Conservation (phyloP, 75 land plant species). For the Picea glauca region DNA sequence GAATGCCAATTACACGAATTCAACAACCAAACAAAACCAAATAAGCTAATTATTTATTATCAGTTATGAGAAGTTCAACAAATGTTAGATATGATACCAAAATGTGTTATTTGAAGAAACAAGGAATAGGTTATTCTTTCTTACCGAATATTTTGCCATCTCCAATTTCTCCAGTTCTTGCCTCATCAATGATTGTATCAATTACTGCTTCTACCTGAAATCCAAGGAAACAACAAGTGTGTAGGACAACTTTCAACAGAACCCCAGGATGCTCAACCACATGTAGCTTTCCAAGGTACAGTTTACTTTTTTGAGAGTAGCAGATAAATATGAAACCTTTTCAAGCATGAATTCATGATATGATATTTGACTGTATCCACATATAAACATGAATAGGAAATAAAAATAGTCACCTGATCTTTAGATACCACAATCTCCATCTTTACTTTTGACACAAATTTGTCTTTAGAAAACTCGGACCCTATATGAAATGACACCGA, state of each 20-base stretch:
- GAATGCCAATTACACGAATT: too few relatives aligned
- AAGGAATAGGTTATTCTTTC: not conserved
- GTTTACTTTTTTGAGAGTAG: not conserved
- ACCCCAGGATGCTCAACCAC: not conserved
- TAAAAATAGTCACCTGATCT: slow-evolving; percentile 58
- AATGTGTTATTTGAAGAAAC: too few relatives aligned
- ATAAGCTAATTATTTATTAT: too few relatives aligned
- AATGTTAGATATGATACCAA: too few relatives aligned
- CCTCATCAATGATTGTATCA: slow-evolving; percentile 71
- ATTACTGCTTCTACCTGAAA: slow-evolving; percentile 81
- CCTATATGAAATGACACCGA: slow-evolving; percentile 34
- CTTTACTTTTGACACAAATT: slow-evolving; percentile 75
- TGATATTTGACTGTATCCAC: not conserved
- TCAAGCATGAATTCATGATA: not conserved
- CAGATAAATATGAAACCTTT: not conserved
- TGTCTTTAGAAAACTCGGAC: slow-evolving; percentile 88
- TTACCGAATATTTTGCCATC: slow-evolving; percentile 93
- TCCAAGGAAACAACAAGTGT: not conserved
- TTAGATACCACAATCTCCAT: slow-evolving; percentile 84
- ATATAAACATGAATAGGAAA: not conserved
- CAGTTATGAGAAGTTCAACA: too few relatives aligned
- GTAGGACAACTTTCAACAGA: not conserved
- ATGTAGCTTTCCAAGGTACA: not conserved
- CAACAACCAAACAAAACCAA: too few relatives aligned
- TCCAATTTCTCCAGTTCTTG: slow-evolving; percentile 93